Base-by-base conservation (phyloP, 2,329 filamentous ascomycete species). In the Gaeumannomyces tritici region DNA sequence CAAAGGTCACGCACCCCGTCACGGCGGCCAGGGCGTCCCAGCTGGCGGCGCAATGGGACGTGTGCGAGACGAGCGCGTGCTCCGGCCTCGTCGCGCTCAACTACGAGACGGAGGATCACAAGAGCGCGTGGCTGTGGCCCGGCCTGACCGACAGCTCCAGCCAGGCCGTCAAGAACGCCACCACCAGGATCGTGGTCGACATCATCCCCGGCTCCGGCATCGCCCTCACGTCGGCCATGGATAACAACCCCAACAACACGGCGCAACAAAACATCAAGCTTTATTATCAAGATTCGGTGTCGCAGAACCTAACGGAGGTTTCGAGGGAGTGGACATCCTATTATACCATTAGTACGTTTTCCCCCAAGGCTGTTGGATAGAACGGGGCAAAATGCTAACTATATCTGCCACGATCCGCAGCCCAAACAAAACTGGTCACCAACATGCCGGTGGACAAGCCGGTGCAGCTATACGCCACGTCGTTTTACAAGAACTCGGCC, bases 31-130 rank as follows among this genome's bases (percentile, higher is more conserved):
- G 12, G 26, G n/a, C n/a, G 24, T 18, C 59, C 7, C 59, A 60
- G 42, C 33, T 60, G 12, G 24, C 59, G n/a, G 59, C 59, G 26
- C 35, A 35, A 15, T 60, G 42, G 59, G 59, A 60, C 59, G 33
- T 51, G 15, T 60, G 59, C 42, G 33, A 27, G 7, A 47, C n/a
- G 4, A 51, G n/a, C 7, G 21, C 27, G 12, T 47, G 59, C 24
- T 29, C 59, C 35, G 15, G 12, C 26, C 18, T 28, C 21, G 7
- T 60, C 33, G 8, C 27, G 15, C 29, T 60, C 24, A 35, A 31
- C 29, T 60, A 60, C 42, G 59, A 60, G 26, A 31, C 33, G 24
- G 59, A 28, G 55, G 55, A 29, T 21, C 55, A 56, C 26, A 27
- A 51, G 4, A 51, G 42, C n/a, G 42, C 42, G n/a, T 51, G 42